Percentiles rank a stretch among this genome's conserved stretches.
phyloP scores from a whole-genome alignment of 164 flowering plant genomes.

The Tetracentron sinense region DNA sequence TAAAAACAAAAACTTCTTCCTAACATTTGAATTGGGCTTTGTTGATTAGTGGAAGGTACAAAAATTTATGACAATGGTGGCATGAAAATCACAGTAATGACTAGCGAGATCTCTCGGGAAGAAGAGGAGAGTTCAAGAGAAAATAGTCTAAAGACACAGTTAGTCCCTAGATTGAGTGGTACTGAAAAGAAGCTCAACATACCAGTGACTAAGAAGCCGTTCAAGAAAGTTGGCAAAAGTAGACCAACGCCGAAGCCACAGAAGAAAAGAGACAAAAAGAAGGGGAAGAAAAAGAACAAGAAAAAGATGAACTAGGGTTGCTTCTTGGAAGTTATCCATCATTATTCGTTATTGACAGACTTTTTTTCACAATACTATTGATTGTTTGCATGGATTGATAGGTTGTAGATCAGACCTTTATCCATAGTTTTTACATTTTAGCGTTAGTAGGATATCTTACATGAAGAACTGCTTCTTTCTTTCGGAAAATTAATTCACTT shows the following conservation, averaged over 20 bases:
- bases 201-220: conserved; percentile 45
- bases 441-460: no score
- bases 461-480: no score
- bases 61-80: conserved; percentile 52
- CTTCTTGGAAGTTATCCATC: no score
- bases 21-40: neutral
- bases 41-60: conserved; percentile 31
- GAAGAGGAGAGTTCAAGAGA: conserved; percentile 29
- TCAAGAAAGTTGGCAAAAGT: conserved; percentile 38
- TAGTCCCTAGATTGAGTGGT: conserved; percentile 8
- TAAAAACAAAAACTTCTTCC: neutral
- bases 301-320: conserved; percentile 20
- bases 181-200: conserved; percentile 33
- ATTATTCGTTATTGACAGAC: no score
- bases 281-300: conserved; percentile 31
- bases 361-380: no score
- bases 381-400: no score
- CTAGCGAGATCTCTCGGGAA: conserved; percentile 57
- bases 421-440: no score
- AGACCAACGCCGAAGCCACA: conserved; percentile 31
- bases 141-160: conserved; percentile 10
- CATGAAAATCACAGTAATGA: conserved; percentile 53
- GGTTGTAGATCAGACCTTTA: no score
- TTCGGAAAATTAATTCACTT: no score
- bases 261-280: conserved; percentile 43